phyloP scores from a whole-genome alignment of 1,284 basidiomycete genomes.

The Marasmius sp. region DNA sequence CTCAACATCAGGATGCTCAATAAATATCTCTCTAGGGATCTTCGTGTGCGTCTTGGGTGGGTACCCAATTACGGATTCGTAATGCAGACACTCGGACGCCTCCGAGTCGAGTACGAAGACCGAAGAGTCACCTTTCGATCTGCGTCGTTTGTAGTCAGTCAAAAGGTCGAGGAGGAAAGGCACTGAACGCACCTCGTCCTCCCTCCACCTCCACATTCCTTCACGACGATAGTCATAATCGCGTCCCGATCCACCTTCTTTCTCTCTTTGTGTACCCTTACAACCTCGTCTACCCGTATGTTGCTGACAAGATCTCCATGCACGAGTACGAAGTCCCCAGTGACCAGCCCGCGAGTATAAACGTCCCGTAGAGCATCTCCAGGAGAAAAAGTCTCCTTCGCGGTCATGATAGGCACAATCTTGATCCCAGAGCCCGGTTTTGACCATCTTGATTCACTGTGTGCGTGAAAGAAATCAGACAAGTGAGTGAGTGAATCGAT shows the following conservation, averaged over 20 bases:
- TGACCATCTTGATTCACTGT: conserved; percentile 79
- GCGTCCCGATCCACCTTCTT: conserved; percentile 87
- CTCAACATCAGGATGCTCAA: conserved; percentile 72
- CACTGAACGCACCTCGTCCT: conserved; percentile 62
- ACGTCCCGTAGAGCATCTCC: conserved; percentile 97
- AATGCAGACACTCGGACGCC: conserved; percentile 78
- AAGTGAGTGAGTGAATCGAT: conserved; percentile 11
- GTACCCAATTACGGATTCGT: conserved; percentile 69
- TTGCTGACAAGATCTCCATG: conserved; percentile 95
- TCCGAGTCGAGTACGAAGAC: conserved; percentile 75
- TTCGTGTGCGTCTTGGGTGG: conserved; percentile 57
- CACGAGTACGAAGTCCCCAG: conserved; percentile 91
- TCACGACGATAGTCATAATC: conserved; percentile 95
- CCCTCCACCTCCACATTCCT: conserved; percentile 71
- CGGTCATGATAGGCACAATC: conserved; percentile 86
- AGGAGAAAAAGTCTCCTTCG: conserved; percentile 85
- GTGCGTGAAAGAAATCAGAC: conserved; percentile 7
- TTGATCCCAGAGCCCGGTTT: conserved; percentile 75
- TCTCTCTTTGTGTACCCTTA: conserved; percentile 86
- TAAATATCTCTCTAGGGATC: conserved; percentile 72
- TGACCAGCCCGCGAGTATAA: conserved; percentile 91
- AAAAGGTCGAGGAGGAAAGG: conserved; percentile 16
- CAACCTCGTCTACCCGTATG: conserved; percentile 86
- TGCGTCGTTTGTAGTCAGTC: conserved; percentile 27
- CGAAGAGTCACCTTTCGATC: conserved; percentile 68